Evolutionary conservation across 495 filamentous ascomycete genomes (phyloP).

Genomic region (Amphirosellinia nigrospora): DNA sequence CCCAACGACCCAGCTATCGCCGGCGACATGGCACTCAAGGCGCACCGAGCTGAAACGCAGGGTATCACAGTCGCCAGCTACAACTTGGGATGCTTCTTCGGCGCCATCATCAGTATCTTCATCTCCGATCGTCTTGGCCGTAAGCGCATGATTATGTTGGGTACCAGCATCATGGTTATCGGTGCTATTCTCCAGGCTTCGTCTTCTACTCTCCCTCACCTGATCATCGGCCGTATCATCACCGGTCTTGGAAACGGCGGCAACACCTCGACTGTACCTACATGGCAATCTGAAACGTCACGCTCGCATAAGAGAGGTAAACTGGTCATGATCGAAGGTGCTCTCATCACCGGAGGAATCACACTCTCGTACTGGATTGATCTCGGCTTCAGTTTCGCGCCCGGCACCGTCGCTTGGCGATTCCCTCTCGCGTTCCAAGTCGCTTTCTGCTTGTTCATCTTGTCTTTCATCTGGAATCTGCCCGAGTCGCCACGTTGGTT

Average conservation of each 20-base stretch:
- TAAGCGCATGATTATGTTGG: slow-evolving; percentile 71
- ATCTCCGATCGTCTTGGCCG: slow-evolving; percentile 75
- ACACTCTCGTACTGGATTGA: slow-evolving; percentile 79
- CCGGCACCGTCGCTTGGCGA: slow-evolving; percentile 71
- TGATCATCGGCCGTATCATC: slow-evolving; percentile 69
- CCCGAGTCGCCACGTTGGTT: slow-evolving; percentile 81
- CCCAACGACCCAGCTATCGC: slow-evolving; percentile 43
- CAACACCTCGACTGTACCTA: slow-evolving; percentile 67
- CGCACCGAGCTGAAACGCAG: slow-evolving; percentile 60
- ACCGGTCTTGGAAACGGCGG: slow-evolving; percentile 73
- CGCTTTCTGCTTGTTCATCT: slow-evolving; percentile 67
- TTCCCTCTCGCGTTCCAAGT: slow-evolving; percentile 79
- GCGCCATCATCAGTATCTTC: slow-evolving; percentile 71
- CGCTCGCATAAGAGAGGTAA: slow-evolving; percentile 76
- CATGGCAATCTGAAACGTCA: slow-evolving; percentile 81
- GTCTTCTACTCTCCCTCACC: slow-evolving; percentile 64
- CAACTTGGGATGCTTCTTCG: slow-evolving; percentile 78
- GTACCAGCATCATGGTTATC: slow-evolving; percentile 72
- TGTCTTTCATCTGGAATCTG: slow-evolving; percentile 65
- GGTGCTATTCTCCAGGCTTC: slow-evolving; percentile 70
- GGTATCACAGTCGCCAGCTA: slow-evolving; percentile 69
- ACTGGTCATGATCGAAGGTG: slow-evolving; percentile 79
- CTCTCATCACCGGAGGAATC: slow-evolving; percentile 74
- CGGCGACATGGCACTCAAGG: slow-evolving; percentile 32
- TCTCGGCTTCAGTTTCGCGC: slow-evolving; percentile 70